Base-by-base conservation (phyloP, 345 rosid genomes). In the Balakata baccata region DNA sequence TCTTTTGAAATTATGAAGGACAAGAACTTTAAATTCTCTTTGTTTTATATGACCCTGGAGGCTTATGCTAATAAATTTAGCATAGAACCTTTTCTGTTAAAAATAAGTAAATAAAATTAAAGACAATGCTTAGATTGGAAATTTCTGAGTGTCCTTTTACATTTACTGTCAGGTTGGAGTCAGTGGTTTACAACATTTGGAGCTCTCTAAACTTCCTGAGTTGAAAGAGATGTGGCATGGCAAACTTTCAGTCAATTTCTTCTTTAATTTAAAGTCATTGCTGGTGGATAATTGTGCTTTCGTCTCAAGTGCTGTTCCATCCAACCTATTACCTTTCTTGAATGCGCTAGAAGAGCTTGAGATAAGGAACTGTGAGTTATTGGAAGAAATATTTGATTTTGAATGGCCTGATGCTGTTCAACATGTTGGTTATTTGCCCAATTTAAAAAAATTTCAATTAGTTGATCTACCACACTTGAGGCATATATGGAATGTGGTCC, bases 401-500 rank as follows among this genome's bases (percentile, higher is more conserved):
- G 71, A 49, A 29, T 3, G 5, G 12, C 20, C 9, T 1, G 34
- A 68, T 68, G 71, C 7, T 50, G 71, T 22, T 20, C 53, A 22
- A 11, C 5, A 5, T 22, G 43, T 49, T 25, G 23, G 59, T 9
- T 7, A 43, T 51, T 38, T 68, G 43, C 8, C 49, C 18, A 29
- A 37, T 11, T 22, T 68, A 16, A 51, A 17, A 6, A 37, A 68
- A 12, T 53, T 68, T 11, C 45, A 34, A 14, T 49, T 68, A 58
- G 50, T 23, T 11, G 20, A 68, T 68, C 71, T 68, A 14, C 71
- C 71, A 14, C 16, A 18, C 5, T 18, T 68, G 59, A 68, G 58
- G 41, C 11, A 51, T 49, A 16, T 34, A n/a, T 68, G 71, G 60
- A 68, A 17, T 46, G 46, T 2, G 9, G 22, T 51, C 52, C 60